phyloP scores from a whole-genome alignment of 1,139 yeast species.

The Hemisphaericaspora xylanilytica region DNA sequence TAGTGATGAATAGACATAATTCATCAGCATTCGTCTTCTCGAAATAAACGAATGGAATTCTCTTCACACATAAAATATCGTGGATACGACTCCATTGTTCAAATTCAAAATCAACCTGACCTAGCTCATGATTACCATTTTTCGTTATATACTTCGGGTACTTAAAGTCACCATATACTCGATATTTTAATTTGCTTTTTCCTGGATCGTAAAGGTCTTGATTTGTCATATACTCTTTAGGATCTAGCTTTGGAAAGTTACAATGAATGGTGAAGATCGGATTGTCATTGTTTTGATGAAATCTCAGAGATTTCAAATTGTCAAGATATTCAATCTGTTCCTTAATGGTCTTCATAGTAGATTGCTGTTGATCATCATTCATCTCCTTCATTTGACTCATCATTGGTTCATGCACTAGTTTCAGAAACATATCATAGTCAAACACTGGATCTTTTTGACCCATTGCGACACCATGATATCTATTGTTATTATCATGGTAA shows the following conservation, averaged over 20 bases:
- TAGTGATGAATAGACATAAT: slow-evolving; percentile 27
- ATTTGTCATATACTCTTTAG: slow-evolving; percentile 20
- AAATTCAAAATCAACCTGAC: slow-evolving; percentile 30
- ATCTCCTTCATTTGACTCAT: background rate
- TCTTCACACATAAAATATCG: slow-evolving; percentile 26
- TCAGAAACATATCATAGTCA: slow-evolving; percentile 25
- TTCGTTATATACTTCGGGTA: slow-evolving; percentile 15
- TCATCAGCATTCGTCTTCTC: slow-evolving; percentile 20
- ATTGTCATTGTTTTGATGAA: slow-evolving; percentile 16
- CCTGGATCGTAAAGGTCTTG: slow-evolving; percentile 29
- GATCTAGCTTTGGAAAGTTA: slow-evolving; percentile 41
- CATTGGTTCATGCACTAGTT: slow-evolving; percentile 8
- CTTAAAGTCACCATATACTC: slow-evolving; percentile 29
- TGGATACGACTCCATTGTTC: slow-evolving; percentile 36
- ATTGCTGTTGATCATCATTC: background rate
- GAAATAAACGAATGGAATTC: slow-evolving; percentile 28
- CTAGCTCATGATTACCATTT: slow-evolving; percentile 9
- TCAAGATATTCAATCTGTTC: slow-evolving; percentile 26
- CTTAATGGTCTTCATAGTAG: slow-evolving; percentile 4
- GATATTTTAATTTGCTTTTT: slow-evolving; percentile 25
- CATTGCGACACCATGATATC: slow-evolving; percentile 41
- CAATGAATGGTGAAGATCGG: slow-evolving; percentile 38
- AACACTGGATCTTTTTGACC: slow-evolving; percentile 36
- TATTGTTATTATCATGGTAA: slow-evolving; percentile 22
- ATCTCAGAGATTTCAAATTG: slow-evolving; percentile 17